Evolutionary conservation across 1,139 yeast species (phyloP).

Genomic region (Keqinozyma sinolaborantium): DNA sequence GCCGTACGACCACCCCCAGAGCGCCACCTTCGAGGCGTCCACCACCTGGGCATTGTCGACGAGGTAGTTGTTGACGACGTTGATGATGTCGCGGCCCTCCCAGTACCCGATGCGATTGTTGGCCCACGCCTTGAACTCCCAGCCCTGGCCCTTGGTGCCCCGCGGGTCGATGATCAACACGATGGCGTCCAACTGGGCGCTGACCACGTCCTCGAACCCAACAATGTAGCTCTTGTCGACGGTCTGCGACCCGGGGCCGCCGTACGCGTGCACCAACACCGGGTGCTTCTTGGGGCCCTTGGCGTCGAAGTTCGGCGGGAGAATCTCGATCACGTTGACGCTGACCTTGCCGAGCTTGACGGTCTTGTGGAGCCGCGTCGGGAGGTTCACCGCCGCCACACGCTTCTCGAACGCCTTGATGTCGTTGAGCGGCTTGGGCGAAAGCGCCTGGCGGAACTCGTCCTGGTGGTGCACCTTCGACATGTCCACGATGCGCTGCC

Average conservation of each 20-base stretch:
- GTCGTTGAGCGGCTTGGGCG: conserved; percentile 5
- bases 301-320: conserved; percentile 68
- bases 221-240: conserved; percentile 52
- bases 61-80: conserved; percentile 63
- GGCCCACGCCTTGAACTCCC: conserved; percentile 69
- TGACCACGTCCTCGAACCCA: conserved; percentile 67
- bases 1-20: conserved; percentile 91
- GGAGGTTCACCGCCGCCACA: conserved; percentile 43
- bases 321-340: conserved; percentile 70
- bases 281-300: conserved; percentile 55
- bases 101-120: conserved; percentile 71
- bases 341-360: conserved; percentile 44
- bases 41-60: conserved; percentile 47
- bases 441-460: conserved; percentile 5
- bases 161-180: conserved; percentile 88
- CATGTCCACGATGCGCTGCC: conserved; percentile 55
- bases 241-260: conserved; percentile 91
- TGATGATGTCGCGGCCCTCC: conserved; percentile 82
- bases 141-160: conserved; percentile 90
- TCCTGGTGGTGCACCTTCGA: conserved; percentile 24
- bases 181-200: conserved; percentile 67
- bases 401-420: conserved; percentile 5
- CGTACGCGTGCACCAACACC: conserved; percentile 77
- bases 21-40: conserved; percentile 63
- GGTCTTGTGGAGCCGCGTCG: conserved; percentile 49